Base-by-base conservation (phyloP, 1,284 basidiomycete genomes). In the Leucoagaricus sp. region DNA sequence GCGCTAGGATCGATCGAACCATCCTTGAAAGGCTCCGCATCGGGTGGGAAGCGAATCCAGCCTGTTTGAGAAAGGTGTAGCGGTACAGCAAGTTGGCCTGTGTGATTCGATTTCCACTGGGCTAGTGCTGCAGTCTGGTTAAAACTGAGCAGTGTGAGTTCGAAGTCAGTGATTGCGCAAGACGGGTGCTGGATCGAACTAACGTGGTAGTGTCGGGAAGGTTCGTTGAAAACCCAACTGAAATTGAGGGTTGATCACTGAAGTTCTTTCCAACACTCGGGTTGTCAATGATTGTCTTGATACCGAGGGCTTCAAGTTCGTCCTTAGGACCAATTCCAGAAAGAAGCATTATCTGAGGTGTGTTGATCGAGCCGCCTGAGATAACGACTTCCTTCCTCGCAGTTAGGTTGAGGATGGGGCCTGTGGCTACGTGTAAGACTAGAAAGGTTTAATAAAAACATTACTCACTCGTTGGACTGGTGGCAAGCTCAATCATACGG, bases 341-440 rank as follows among this genome's bases (percentile, higher is more conserved):
- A 42, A 60, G 59, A 12, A 65, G 55, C 2, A 67, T 54, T 19
- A 67, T 60, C 15, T 67, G 62, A 8, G 65, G 65, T 5, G 64
- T 65, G 17, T 60, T 63, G 6, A 65, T 59, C 1, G 63, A 40
- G 12, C 66, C 64, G 17, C 59, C 63, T 8, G 64, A 65, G 7
- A 67, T 55, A 42, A 67, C 60, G 9, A 66, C 52, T 58, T 67
- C 64, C 26, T 63, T 63, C 3, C 28, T 53, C 0, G 66, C 64
- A 5, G 56, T 61, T 4, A 63, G 29, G 15, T 36, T 45, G 15
- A 17, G n/a, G 13, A 19, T 55, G 15, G 36, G 19, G 12, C 28
- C 46, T 33, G 15, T 26, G 9, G n/a, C n/a, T n/a, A n/a, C n/a
- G n/a, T n/a, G n/a, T n/a, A n/a, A n/a, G n/a, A n/a, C n/a, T n/a